Percentiles rank a stretch among this genome's conserved stretches.
Evolutionary conservation across 2,329 filamentous ascomycete genomes (phyloP).

Genomic region (Aspergillus sp.): DNA sequence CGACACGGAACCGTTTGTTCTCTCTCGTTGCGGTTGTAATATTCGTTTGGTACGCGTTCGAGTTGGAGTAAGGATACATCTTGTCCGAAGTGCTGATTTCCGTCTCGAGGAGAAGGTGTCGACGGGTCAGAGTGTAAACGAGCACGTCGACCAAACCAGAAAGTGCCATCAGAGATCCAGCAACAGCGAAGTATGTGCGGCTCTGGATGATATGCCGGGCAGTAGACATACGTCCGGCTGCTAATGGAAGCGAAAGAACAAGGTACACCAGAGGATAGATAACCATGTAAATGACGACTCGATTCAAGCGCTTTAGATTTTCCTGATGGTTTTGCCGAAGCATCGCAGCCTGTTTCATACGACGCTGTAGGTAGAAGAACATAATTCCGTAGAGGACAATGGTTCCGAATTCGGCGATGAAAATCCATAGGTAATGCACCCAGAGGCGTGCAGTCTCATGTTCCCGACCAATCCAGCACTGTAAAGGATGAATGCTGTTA

Average conservation of each 20-base stretch:
- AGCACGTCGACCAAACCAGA: constrained; percentile 60
- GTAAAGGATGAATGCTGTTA: not conserved
- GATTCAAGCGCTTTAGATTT: constrained; percentile 35
- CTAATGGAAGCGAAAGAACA: constrained; percentile 62
- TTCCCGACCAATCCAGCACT: constrained; percentile 52
- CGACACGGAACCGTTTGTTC: constrained; percentile 15
- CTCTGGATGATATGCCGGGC: constrained; percentile 33
- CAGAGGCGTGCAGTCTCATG: constrained; percentile 49
- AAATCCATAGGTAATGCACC: constrained; percentile 57
- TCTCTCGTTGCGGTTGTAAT: constrained; percentile 21
- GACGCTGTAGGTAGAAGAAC: constrained; percentile 48
- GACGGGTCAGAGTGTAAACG: constrained; percentile 57
- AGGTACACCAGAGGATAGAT: constrained; percentile 55
- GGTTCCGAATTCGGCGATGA: constrained; percentile 53
- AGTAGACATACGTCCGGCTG: constrained; percentile 45
- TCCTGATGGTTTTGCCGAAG: constrained; percentile 34
- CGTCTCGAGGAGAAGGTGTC: constrained; percentile 53
- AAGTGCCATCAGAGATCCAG: constrained; percentile 55
- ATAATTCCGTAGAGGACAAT: constrained; percentile 50
- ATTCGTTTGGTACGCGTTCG: constrained; percentile 28
- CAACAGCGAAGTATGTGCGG: constrained; percentile 49
- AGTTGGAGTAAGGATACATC: constrained; percentile 29
- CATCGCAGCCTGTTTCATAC: constrained; percentile 37
- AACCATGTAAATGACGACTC: constrained; percentile 47
- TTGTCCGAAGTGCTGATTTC: constrained; percentile 34